A percentile compares a stretch with the other conserved stretches of the same genome.
Conservation (phyloP, 495 filamentous ascomycete genomes). For the Cairneyella variabilis region DNA sequence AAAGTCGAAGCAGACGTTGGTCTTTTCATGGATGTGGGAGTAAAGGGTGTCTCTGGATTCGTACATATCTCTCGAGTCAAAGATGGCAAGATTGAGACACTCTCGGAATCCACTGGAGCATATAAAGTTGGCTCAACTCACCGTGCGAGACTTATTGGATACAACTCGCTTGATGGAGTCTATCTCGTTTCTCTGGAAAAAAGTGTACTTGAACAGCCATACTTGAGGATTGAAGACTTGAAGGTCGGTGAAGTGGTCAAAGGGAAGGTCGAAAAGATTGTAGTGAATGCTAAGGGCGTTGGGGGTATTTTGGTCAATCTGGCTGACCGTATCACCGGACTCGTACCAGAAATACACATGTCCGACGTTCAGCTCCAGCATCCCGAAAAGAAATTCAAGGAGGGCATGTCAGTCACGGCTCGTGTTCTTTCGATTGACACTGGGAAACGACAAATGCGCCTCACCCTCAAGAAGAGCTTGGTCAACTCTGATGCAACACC, state of each 20-base stretch:
- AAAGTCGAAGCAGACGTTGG: constrained; percentile 75
- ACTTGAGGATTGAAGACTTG: constrained; percentile 85
- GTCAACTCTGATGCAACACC: constrained; percentile 77
- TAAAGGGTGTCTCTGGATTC: constrained; percentile 72
- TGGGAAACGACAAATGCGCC: constrained; percentile 70
- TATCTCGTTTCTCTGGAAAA: constrained; percentile 83
- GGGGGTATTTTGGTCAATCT: constrained; percentile 77
- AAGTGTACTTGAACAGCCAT: constrained; percentile 78
- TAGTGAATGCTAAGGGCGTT: constrained; percentile 67
- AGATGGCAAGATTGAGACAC: constrained; percentile 77
- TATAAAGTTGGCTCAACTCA: constrained; percentile 77
- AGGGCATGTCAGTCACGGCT: constrained; percentile 77
- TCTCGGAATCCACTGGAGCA: constrained; percentile 68
- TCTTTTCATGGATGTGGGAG: constrained; percentile 75
- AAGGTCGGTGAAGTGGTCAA: constrained; percentile 75
- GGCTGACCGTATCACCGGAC: constrained; percentile 78
- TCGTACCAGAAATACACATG: constrained; percentile 84
- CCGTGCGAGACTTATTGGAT: constrained; percentile 76
- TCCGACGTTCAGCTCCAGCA: constrained; percentile 83
- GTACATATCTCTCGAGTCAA: constrained; percentile 89
- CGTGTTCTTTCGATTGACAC: constrained; percentile 79
- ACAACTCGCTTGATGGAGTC: constrained; percentile 80
- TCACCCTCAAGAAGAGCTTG: constrained; percentile 91
- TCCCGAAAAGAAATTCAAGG: constrained; percentile 92
- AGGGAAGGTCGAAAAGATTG: constrained; percentile 79